These are phyloP conservation scores for Saccharata proteae DNA, from an alignment of 2,329 filamentous ascomycete genomes.

Conservation along the genomic window DNA sequence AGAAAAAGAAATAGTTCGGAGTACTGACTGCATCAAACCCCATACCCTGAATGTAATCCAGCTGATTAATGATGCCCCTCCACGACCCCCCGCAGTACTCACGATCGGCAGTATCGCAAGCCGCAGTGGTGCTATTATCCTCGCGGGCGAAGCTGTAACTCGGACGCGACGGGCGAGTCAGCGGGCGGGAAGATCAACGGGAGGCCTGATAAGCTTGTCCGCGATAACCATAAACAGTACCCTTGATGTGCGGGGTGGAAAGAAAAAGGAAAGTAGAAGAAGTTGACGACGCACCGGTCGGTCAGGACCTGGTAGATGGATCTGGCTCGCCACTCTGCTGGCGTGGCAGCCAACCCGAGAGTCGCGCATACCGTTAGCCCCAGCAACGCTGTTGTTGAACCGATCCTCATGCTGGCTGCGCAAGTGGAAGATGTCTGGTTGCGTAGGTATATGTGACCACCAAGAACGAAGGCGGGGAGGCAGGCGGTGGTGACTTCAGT, in stretches of 20 bases:
- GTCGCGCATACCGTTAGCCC: too few species aligned
- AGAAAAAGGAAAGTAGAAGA: not conserved
- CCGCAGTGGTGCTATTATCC: constrained; percentile 27
- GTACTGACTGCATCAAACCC: constrained; percentile 43
- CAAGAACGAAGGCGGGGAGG: too few species aligned
- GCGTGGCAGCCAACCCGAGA: constrained; percentile 16
- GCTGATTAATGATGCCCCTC: constrained; percentile 43
- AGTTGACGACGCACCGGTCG: constrained; percentile 18
- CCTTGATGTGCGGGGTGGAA: not conserved
- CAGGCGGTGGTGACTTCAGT: too few species aligned
- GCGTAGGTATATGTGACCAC: too few species aligned
- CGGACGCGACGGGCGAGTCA: not conserved
- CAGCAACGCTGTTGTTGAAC: too few species aligned
- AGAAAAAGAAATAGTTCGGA: not conserved
- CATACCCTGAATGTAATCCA: constrained; percentile 53
- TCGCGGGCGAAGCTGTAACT: constrained; percentile 23
- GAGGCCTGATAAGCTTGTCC: not conserved
- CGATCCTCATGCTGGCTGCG: too few species aligned
- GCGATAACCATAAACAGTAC: too few species aligned
- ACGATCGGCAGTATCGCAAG: constrained; percentile 21
- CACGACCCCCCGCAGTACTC: constrained; percentile 51
- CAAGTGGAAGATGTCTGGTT: too few species aligned
- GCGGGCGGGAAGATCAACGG: not conserved
- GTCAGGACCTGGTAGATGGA: constrained; percentile 33
- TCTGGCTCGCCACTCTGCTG: constrained; percentile 25